A percentile compares a stretch with the other conserved stretches of the same genome.
These are phyloP conservation scores for Tremella yokohamensis DNA, from an alignment of 768 basidiomycete species.

Conservation along the genomic window DNA sequence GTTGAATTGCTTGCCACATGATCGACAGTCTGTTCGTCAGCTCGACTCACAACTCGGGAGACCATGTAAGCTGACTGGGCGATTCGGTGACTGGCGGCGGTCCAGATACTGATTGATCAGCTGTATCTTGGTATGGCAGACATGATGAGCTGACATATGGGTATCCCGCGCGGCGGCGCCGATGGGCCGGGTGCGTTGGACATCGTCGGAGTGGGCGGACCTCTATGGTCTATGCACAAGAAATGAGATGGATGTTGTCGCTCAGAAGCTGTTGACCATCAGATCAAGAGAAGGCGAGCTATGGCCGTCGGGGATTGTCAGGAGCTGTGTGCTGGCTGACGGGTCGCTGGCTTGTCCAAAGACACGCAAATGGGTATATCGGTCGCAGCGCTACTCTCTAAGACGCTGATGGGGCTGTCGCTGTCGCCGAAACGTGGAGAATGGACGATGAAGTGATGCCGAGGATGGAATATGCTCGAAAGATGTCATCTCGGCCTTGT, in stretches of 20 bases:
- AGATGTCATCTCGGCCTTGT: too few relatives aligned
- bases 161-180: constrained; percentile 32
- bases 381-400: too few relatives aligned
- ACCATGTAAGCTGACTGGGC: constrained; percentile 25
- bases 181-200: constrained; percentile 5
- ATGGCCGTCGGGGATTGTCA: neutral
- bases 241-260: too few relatives aligned
- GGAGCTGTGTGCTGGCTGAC: too few relatives aligned
- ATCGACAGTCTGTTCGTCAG: constrained; percentile 35
- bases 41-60: neutral
- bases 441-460: too few relatives aligned
- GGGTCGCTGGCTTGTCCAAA: too few relatives aligned
- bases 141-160: constrained; percentile 29
- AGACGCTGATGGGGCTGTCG: too few relatives aligned
- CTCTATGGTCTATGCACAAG: too few relatives aligned
- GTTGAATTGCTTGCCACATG: constrained; percentile 49
- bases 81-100: constrained; percentile 46
- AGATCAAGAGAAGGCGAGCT: neutral
- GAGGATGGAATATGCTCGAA: too few relatives aligned
- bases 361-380: too few relatives aligned
- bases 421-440: too few relatives aligned
- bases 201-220: neutral
- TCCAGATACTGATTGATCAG: constrained; percentile 39
- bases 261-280: neutral
- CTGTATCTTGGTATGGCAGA: neutral